Evolutionary conservation across 2,329 filamentous ascomycete genomes (phyloP).

Genomic region (Sporothrix mexicana): DNA sequence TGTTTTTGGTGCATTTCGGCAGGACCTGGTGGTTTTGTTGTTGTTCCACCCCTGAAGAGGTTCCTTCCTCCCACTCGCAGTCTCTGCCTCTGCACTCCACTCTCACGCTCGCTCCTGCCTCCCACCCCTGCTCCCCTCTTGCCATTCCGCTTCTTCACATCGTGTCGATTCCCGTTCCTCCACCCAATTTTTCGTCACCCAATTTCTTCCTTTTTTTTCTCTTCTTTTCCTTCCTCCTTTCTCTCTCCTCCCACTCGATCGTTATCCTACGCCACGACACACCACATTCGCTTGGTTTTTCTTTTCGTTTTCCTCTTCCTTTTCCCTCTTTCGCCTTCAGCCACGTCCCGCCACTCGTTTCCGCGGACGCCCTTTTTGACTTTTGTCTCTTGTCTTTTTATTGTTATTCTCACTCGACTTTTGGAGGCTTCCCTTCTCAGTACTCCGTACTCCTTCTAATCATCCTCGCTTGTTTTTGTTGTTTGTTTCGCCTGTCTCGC

Average conservation of each 20-base stretch:
- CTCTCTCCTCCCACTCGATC: slow-evolving; percentile 11
- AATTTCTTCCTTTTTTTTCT: slow-evolving; percentile 30
- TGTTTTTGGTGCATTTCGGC: slow-evolving; percentile 1
- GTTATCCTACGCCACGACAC: neutral
- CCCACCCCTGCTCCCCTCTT: slow-evolving; percentile 6
- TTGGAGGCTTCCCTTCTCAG: neutral
- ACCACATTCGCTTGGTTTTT: slow-evolving; percentile 33
- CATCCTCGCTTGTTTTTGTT: slow-evolving; percentile 20
- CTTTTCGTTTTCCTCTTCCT: neutral
- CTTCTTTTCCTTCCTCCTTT: slow-evolving; percentile 8
- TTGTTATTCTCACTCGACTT: neutral
- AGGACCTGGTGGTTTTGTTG: neutral
- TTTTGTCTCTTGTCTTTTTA: neutral
- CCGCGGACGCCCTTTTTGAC: slow-evolving; percentile 20
- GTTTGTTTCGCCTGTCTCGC: slow-evolving; percentile 22
- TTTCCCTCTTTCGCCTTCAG: slow-evolving; percentile 22
- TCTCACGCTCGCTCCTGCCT: slow-evolving; percentile 9
- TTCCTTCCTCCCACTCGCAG: neutral
- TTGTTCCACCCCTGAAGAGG: slow-evolving; percentile 2
- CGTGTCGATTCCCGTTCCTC: slow-evolving; percentile 30
- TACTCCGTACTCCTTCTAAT: neutral
- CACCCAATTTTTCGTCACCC: slow-evolving; percentile 17
- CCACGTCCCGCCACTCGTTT: slow-evolving; percentile 31
- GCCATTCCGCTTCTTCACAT: neutral
- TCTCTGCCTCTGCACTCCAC: neutral